A percentile compares a stretch with the other conserved stretches of the same genome.
These are phyloP conservation scores for Trichomonas tenax DNA, from an alignment of 208 protist genomes.

Conservation along the genomic window DNA sequence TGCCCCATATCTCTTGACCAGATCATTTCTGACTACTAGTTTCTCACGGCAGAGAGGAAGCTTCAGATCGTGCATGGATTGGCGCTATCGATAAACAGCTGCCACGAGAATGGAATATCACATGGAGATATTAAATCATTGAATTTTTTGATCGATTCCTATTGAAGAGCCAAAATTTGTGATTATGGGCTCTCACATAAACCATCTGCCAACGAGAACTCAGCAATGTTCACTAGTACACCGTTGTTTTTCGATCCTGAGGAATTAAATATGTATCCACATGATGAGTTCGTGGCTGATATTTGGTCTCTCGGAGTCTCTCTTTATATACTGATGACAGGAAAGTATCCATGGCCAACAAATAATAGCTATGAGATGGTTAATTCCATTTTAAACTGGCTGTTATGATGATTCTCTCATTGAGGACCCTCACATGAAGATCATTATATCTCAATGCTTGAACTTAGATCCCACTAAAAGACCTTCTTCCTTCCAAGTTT, in stretches of 20 bases:
- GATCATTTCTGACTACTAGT: too few relatives aligned
- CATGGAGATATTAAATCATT: constrained; percentile 37
- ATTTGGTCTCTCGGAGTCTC: not conserved
- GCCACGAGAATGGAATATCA: too few relatives aligned
- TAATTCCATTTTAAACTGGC: too few relatives aligned
- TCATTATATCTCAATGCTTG: too few relatives aligned
- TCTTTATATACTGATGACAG: not conserved
- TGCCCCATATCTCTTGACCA: not conserved
- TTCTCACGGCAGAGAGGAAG: too few relatives aligned
- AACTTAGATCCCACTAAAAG: too few relatives aligned
- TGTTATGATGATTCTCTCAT: too few relatives aligned
- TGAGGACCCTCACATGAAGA: too few relatives aligned
- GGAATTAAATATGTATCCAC: not conserved
- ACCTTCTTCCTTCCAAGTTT: too few relatives aligned
- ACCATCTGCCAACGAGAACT: not conserved
- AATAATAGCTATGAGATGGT: not conserved
- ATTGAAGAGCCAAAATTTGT: too few relatives aligned
- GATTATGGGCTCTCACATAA: constrained; percentile 39
- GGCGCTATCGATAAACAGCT: too few relatives aligned
- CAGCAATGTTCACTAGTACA: not conserved
- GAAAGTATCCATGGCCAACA: not conserved
- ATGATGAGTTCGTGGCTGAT: not conserved
- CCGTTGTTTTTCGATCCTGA: not conserved
- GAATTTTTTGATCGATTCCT: constrained; percentile 36
- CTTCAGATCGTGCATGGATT: too few relatives aligned